phyloP scores from a whole-genome alignment of 140 eudicot genomes.

The Oenanthe javanica region DNA sequence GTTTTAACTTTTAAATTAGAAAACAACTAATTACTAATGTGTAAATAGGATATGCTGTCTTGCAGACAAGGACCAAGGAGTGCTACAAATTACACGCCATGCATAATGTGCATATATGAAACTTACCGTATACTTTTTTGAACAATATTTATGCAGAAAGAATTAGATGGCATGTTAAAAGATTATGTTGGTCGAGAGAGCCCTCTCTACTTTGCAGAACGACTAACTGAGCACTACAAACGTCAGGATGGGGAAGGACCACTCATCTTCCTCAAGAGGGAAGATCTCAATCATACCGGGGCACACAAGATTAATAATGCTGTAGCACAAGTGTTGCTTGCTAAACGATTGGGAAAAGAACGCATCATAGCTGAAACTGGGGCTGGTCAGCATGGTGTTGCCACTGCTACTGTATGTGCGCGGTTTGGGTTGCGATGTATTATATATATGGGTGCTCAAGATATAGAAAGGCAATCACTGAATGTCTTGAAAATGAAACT shows the following conservation, averaged over 20 bases:
- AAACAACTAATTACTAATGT: not conserved
- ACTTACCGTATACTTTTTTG: not conserved
- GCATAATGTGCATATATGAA: not conserved
- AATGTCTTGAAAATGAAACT: constrained; percentile 84
- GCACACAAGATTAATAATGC: constrained; percentile 92
- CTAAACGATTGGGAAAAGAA: constrained; percentile 63
- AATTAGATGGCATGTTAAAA: constrained; percentile 61
- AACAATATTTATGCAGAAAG: constrained; percentile 49
- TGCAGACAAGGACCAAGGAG: not conserved
- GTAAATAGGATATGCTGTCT: not conserved
- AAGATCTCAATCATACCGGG: constrained; percentile 86
- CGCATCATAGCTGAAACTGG: constrained; percentile 95
- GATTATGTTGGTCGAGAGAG: constrained; percentile 90
- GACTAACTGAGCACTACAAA: constrained; percentile 83
- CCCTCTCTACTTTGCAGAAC: constrained; percentile 79
- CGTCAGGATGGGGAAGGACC: constrained; percentile 81
- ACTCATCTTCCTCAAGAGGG: constrained; percentile 68
- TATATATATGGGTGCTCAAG: constrained; percentile 90
- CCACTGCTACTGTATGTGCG: constrained; percentile 94
- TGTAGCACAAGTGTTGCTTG: constrained; percentile 79
- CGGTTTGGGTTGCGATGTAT: constrained; percentile 77
- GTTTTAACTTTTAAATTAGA: not conserved
- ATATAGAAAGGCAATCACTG: constrained; percentile 84
- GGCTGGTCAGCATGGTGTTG: constrained; percentile 96
- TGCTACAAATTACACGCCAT: not conserved